Conservation (phyloP, 176 grass and related monocot genomes). For the Luzula sylvatica region DNA sequence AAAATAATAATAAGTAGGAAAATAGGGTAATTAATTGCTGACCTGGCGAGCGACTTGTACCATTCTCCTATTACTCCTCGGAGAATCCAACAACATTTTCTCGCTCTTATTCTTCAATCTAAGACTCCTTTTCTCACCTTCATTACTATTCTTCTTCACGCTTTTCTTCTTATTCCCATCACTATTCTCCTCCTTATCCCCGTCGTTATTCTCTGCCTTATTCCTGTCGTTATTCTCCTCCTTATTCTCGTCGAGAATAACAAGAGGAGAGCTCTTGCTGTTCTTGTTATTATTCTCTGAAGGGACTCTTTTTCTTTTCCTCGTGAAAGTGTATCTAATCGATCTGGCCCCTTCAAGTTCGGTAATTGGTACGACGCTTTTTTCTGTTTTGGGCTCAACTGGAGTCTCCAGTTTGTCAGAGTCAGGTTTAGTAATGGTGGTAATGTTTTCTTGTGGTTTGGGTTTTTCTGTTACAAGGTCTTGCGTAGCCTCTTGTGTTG, state of each 20-base stretch:
- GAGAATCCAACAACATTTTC: conserved; percentile 32
- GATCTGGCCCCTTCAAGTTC: conserved; percentile 43
- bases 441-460: conserved; percentile 16
- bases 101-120: conserved; percentile 23
- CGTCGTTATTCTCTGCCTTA: not conserved
- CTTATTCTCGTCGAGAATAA: conserved; percentile 17
- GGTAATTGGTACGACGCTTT: conserved; percentile 20
- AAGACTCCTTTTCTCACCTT: conserved; percentile 29
- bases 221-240: not conserved
- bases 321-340: conserved; percentile 88
- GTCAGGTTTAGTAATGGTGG: conserved; percentile 27
- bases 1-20: not conserved
- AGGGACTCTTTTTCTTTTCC: conserved; percentile 56
- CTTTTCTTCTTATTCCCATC: not conserved
- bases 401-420: conserved; percentile 23
- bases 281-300: conserved; percentile 33
- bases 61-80: conserved; percentile 49
- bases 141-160: too few relatives aligned
- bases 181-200: not conserved
- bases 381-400: conserved; percentile 14
- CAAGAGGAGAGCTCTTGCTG: conserved; percentile 9
- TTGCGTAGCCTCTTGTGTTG: conserved; percentile 13
- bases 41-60: conserved; percentile 81
- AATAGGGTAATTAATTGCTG: conserved; percentile 4
- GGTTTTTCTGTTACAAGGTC: conserved; percentile 14